These are phyloP conservation scores for Aotearoamyces nothofagi DNA, from an alignment of 2,329 filamentous ascomycete genomes.

Conservation along the genomic window DNA sequence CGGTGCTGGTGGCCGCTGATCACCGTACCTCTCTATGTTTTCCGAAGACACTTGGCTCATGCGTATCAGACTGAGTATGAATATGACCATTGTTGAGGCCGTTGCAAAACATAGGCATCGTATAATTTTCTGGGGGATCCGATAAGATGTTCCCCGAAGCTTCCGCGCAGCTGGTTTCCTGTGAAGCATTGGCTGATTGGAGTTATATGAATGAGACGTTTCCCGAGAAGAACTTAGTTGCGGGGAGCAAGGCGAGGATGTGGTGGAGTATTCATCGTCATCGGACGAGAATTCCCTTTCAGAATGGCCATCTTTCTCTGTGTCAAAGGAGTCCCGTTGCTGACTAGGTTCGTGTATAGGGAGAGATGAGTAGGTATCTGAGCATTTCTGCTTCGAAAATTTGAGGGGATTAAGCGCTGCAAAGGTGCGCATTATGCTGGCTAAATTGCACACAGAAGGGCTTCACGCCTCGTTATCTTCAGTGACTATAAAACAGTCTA, in stretches of 20 bases:
- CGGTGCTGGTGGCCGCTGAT: slow-evolving; percentile 46
- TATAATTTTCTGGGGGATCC: slow-evolving; percentile 54
- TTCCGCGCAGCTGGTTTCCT: slow-evolving; percentile 9
- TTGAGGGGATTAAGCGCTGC: no score
- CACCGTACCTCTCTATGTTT: slow-evolving; percentile 39
- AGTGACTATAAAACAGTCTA: no score
- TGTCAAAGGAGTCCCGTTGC: no score
- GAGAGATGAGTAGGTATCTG: neutral
- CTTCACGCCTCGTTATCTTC: no score
- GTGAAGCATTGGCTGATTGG: slow-evolving; percentile 16
- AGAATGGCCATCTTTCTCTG: slow-evolving; percentile 14
- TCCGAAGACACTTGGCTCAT: slow-evolving; percentile 58
- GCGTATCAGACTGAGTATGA: slow-evolving; percentile 61
- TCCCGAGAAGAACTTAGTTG: slow-evolving; percentile 14
- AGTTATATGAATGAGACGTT: slow-evolving; percentile 16
- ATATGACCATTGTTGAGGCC: slow-evolving; percentile 53
- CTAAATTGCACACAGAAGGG: no score
- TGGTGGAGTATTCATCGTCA: slow-evolving; percentile 27
- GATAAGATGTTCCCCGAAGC: slow-evolving; percentile 10
- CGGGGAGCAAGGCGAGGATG: slow-evolving; percentile 19
- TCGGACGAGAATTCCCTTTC: slow-evolving; percentile 28
- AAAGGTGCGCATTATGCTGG: no score
- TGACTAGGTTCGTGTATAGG: slow-evolving; percentile 1
- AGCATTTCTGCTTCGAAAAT: no score
- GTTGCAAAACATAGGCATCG: slow-evolving; percentile 65